Base-by-base conservation (phyloP, 1,139 yeast species). In the Groenewaldozyma auringiensis region DNA sequence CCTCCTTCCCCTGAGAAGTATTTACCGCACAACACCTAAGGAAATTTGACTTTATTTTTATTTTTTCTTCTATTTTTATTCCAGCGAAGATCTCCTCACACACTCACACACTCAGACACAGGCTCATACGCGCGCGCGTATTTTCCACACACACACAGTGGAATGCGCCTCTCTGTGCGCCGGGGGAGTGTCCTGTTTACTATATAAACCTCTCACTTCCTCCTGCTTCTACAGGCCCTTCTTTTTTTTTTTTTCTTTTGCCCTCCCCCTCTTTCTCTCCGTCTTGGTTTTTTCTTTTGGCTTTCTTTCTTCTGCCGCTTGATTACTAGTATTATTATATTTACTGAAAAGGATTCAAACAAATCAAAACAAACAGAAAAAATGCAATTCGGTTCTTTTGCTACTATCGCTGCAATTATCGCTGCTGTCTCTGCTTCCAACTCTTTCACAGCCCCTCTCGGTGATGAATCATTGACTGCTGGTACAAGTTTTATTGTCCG, bases 371-470 rank as follows among this genome's bases (percentile, higher is more conserved):
- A n/a, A 16, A 39, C 38, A n/a, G 13, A 13, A n/a, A 45, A 8
- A 21, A 43, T 45, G 45, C 40, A 37, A 16, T 36, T 45, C 37
- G 17, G 44, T 31, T 37, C 46, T 40, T 36, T 42, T 37, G 49
- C 55, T 18, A 35, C 47, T 27, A 39, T 57, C 36, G 49, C 53
- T 32, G 21, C 54, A 37, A 38, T 47, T 21, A 47, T 48, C 18
- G 40, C 53, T 27, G 48, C 50, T 32, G 51, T 50, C 27, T 45
- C 51, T 32, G 48, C 53, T 25, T 53, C 54, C 38, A 49, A 45
- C 46, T 56, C 65, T 33, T 61, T 65, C 57, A 55, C 62, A 37
- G 47, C 59, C 39, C 69, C 69, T 29, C 51, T 54, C 36, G 56
- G 53, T 14, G 50, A 51, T 47, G 59, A 54, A 40, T 50, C 58